These are phyloP conservation scores for Shiraia sp. DNA, from an alignment of 2,329 filamentous ascomycete genomes.

Conservation along the genomic window DNA sequence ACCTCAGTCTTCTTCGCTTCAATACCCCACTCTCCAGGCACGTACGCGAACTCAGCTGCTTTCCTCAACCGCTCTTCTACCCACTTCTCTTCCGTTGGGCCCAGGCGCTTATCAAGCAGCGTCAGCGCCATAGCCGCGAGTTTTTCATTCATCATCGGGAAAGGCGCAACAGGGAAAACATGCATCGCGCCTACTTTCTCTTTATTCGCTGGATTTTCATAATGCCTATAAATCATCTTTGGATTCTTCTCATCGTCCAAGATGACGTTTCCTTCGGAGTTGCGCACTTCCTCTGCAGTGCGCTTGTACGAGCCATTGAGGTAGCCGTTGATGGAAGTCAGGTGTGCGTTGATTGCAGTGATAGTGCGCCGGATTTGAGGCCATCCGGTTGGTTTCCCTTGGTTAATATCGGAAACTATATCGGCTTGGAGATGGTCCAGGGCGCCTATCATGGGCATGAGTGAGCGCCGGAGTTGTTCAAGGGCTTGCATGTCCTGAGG, in stretches of 20 bases:
- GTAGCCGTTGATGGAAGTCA: conserved; percentile 21
- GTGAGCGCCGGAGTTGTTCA: conserved; percentile 26
- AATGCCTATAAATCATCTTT: conserved; percentile 10
- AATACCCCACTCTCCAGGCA: conserved; percentile 35
- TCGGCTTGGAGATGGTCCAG: conserved; percentile 27
- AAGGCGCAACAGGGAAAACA: conserved; percentile 30
- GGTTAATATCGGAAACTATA: conserved; percentile 21
- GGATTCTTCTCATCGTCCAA: conserved; percentile 9
- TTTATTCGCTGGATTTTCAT: conserved; percentile 8
- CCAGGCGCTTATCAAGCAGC: conserved; percentile 31
- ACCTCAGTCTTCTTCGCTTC: conserved; percentile 19
- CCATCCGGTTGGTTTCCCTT: conserved; percentile 23
- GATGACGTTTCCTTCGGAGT: conserved; percentile 17
- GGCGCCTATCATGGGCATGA: conserved; percentile 29
- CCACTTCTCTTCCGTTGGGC: conserved; percentile 34
- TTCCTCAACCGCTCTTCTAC: conserved; percentile 31
- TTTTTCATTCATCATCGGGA: conserved; percentile 21
- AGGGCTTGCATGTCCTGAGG: conserved; percentile 27
- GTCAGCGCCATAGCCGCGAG: conserved; percentile 23
- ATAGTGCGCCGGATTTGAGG: conserved; percentile 26
- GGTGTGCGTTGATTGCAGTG: conserved; percentile 16
- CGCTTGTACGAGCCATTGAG: conserved; percentile 28
- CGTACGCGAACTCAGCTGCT: conserved; percentile 33
- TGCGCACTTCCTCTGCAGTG: conserved; percentile 11
- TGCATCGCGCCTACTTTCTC: conserved; percentile 21